Conservation (phyloP, 441 rosid genomes). For the Erysimum cheiri region DNA sequence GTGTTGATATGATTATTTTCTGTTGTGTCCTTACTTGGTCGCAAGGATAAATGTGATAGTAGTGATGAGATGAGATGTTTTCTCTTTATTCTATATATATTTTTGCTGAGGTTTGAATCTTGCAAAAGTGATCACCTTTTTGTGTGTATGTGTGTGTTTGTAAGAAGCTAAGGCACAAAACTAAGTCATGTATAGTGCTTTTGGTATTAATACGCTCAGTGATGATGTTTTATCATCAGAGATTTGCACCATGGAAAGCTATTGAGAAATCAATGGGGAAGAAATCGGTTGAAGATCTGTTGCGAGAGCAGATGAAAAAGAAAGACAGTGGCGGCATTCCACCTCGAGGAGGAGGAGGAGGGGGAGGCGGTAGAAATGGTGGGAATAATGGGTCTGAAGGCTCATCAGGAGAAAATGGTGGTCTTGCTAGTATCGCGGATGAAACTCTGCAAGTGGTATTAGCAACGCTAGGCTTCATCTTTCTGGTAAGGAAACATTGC, state of each 20-base stretch:
- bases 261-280: slow-evolving; percentile 55
- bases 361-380: slow-evolving; percentile 40
- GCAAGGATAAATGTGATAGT: slow-evolving; percentile 52
- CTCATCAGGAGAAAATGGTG: slow-evolving; percentile 44
- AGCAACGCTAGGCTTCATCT: slow-evolving; percentile 73
- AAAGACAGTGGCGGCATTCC: slow-evolving; percentile 58
- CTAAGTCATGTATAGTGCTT: slow-evolving; percentile 13
- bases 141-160: neutral
- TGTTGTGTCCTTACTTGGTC: slow-evolving; percentile 56
- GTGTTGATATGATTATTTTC: slow-evolving; percentile 11
- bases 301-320: slow-evolving; percentile 69
- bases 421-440: slow-evolving; percentile 51
- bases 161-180: neutral
- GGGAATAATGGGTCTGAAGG: slow-evolving; percentile 39
- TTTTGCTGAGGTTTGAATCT: neutral
- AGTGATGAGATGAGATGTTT: slow-evolving; percentile 46
- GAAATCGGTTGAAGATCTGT: slow-evolving; percentile 64
- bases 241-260: slow-evolving; percentile 54
- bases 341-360: slow-evolving; percentile 58
- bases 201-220: slow-evolving; percentile 5
- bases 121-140: neutral
- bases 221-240: slow-evolving; percentile 44
- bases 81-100: neutral
- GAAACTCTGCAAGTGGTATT: slow-evolving; percentile 73
- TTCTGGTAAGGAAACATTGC: slow-evolving; percentile 53